phyloP scores from a whole-genome alignment of 331 rosid species.

The Prunus yedoensis region DNA sequence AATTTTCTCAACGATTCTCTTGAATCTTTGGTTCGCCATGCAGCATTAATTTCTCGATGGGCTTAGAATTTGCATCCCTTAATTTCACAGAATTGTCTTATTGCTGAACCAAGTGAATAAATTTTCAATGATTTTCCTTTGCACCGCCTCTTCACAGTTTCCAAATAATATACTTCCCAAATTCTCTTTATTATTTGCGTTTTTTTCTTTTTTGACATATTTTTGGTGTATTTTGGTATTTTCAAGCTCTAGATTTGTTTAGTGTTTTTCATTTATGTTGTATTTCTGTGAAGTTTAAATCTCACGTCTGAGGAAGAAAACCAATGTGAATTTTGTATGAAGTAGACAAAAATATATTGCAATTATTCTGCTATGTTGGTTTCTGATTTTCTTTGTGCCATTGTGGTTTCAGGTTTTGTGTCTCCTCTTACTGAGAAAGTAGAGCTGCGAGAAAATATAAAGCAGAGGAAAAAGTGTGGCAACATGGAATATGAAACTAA shows the following conservation, averaged over 20 bases:
- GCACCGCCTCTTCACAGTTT: not conserved
- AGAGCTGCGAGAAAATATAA: slow-evolving; percentile 17
- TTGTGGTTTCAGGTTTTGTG: slow-evolving; percentile 56
- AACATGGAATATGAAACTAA: slow-evolving; percentile 76
- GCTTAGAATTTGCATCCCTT: not conserved
- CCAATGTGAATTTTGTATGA: not conserved
- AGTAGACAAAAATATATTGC: not conserved
- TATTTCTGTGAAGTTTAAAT: not conserved
- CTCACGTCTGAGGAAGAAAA: not conserved
- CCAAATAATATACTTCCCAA: not conserved
- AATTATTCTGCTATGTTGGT: not conserved
- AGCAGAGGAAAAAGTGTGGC: slow-evolving; percentile 16
- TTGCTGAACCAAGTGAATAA: not conserved
- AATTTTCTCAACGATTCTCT: slow-evolving; percentile 9
- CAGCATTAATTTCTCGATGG: slow-evolving; percentile 5
- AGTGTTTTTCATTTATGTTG: not conserved
- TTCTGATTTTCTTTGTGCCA: slow-evolving; percentile 27
- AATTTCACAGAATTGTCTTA: not conserved
- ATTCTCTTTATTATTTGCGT: slow-evolving; percentile 2
- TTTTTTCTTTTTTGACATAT: not conserved
- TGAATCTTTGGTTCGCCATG: not conserved
- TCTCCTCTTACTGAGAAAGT: slow-evolving; percentile 51
- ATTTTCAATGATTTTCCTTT: not conserved
- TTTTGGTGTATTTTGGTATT: not conserved
- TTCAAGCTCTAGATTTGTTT: not conserved